Evolutionary conservation across 139 green algal genomes (phyloP).

Genomic region (Chlorella sorokiniana): DNA sequence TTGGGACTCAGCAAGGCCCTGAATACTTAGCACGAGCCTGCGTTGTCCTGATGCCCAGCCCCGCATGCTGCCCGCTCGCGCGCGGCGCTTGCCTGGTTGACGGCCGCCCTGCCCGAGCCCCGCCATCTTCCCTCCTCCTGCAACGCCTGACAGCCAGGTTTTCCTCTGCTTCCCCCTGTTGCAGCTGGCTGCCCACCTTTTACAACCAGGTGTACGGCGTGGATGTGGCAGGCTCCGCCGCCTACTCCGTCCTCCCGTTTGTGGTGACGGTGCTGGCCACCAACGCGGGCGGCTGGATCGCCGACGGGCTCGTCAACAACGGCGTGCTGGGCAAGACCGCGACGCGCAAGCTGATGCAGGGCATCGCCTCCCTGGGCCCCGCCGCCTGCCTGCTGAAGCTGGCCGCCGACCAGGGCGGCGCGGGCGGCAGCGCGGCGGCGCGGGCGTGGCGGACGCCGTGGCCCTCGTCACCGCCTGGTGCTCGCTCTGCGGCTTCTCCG

Average conservation of each 20-base stretch:
- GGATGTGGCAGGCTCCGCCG: constrained; percentile 58
- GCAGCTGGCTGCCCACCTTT: constrained; percentile 74
- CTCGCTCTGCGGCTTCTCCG: constrained; percentile 26
- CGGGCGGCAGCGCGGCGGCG: neutral
- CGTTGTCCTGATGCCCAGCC: too few relatives aligned
- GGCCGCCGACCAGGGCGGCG: constrained; percentile 29
- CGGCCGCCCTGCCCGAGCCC: too few relatives aligned
- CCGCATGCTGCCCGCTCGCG: too few relatives aligned
- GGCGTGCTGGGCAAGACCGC: constrained; percentile 53
- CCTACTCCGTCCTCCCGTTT: constrained; percentile 72
- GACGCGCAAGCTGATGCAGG: constrained; percentile 80
- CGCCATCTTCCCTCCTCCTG: too few relatives aligned
- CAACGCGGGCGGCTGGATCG: constrained; percentile 66
- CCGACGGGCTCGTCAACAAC: constrained; percentile 75
- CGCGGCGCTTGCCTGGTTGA: too few relatives aligned
- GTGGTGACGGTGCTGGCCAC: constrained; percentile 64
- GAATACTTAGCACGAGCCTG: too few relatives aligned
- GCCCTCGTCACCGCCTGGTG: constrained; percentile 26
- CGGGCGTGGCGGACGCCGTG: constrained; percentile 48
- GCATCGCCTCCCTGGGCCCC: constrained; percentile 59
- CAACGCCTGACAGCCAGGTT: too few relatives aligned
- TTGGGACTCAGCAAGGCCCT: too few relatives aligned
- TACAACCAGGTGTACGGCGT: constrained; percentile 72
- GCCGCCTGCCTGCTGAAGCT: constrained; percentile 70
- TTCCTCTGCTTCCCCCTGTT: neutral